phyloP scores from a whole-genome alignment of 805 yeast genomes.

The Cephaloascus fragrans region DNA sequence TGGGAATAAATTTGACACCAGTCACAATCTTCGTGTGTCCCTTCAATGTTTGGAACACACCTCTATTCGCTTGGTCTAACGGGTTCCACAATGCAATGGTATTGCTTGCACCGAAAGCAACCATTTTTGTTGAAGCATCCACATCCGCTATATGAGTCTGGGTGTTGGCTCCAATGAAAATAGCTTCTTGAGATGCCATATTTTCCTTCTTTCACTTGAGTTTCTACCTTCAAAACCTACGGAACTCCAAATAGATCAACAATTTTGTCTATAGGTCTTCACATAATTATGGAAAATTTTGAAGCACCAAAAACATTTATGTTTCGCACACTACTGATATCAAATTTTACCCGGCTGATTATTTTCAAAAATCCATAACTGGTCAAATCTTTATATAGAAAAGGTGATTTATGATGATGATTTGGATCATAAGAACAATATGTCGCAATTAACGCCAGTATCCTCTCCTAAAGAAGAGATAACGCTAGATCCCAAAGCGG shows the following conservation, averaged over 20 bases:
- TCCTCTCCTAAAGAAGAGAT: constrained; percentile 6
- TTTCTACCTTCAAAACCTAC: too few relatives aligned
- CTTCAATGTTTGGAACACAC: constrained; percentile 48
- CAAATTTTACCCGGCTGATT: too few relatives aligned
- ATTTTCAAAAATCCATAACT: too few relatives aligned
- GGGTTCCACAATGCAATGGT: constrained; percentile 68
- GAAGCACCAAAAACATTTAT: too few relatives aligned
- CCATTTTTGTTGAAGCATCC: constrained; percentile 19
- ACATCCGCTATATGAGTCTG: constrained; percentile 54
- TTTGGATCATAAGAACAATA: too few relatives aligned
- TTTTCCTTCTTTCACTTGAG: not conserved
- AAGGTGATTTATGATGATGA: too few relatives aligned
- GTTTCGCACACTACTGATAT: too few relatives aligned
- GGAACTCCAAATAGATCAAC: too few relatives aligned
- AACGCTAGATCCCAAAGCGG: constrained; percentile 44
- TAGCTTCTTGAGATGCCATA: constrained; percentile 34
- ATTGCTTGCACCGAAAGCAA: constrained; percentile 67
- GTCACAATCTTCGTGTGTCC: constrained; percentile 57
- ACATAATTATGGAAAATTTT: too few relatives aligned
- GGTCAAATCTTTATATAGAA: too few relatives aligned
- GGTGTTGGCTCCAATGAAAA: constrained; percentile 65
- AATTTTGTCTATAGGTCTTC: too few relatives aligned
- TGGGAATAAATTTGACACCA: constrained; percentile 45
- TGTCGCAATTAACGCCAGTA: too few relatives aligned
- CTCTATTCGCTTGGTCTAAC: constrained; percentile 23